Percentiles rank a stretch among this genome's conserved stretches.
Evolutionary conservation across 1,284 basidiomycete genomes (phyloP).

Genomic region (Exobasidium rhododendri): DNA sequence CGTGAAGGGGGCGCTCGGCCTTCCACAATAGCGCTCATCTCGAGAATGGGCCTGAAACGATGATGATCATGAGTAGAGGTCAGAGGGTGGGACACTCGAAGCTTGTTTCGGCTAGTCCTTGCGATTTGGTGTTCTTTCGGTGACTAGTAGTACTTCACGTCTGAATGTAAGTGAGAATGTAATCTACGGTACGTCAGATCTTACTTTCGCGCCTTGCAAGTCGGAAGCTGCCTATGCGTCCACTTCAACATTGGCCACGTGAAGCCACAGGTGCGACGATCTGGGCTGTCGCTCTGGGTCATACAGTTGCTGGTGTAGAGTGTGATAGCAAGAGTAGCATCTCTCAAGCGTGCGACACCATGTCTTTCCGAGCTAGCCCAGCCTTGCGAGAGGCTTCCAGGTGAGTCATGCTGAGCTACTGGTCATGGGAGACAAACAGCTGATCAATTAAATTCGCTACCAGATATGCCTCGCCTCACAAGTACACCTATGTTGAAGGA

Average conservation of each 20-base stretch:
- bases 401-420: not conserved
- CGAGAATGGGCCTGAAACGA: not conserved
- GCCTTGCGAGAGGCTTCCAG: not conserved
- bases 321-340: not conserved
- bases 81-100: not conserved
- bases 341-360: no score
- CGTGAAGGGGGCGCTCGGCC: not conserved
- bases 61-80: not conserved
- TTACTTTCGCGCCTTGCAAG: no score
- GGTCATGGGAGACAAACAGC: no score
- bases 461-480: conserved; percentile 35
- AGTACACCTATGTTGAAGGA: conserved; percentile 49
- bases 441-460: not conserved
- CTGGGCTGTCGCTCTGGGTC: no score
- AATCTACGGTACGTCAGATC: no score
- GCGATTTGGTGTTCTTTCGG: no score
- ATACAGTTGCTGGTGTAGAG: not conserved
- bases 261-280: no score
- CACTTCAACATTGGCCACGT: no score
- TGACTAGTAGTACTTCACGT: no score
- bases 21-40: conserved; percentile 7
- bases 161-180: no score
- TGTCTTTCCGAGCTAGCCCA: conserved; percentile 4
- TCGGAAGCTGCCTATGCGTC: no score
- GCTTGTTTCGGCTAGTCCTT: no score